phyloP scores from a whole-genome alignment of 2,329 filamentous ascomycete species.

The Talaromyces sp. region DNA sequence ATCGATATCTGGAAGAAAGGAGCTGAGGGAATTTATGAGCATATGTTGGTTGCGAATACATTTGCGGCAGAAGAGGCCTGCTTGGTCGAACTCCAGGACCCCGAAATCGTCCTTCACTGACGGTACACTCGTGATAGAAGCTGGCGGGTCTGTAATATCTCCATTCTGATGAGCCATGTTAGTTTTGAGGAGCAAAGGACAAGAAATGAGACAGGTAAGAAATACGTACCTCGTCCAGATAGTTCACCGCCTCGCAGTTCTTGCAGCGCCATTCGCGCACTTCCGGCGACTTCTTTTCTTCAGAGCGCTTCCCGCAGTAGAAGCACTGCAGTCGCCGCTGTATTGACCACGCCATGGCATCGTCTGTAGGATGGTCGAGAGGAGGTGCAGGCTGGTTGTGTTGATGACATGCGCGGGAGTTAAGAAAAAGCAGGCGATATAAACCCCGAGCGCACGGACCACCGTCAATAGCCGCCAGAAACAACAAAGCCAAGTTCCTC shows the following conservation, averaged over 20 bases:
- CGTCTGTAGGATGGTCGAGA: conserved; percentile 7
- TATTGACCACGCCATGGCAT: conserved; percentile 37
- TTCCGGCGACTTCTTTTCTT: conserved; percentile 51
- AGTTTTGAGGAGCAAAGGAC: not conserved
- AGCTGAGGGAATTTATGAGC: conserved; percentile 66
- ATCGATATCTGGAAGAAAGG: conserved; percentile 64
- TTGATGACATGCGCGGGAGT: not conserved
- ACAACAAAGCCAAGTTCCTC: not conserved
- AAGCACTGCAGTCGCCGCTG: conserved; percentile 61
- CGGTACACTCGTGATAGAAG: conserved; percentile 46
- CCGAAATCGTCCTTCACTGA: conserved; percentile 16
- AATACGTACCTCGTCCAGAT: conserved; percentile 67
- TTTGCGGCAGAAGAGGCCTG: conserved; percentile 60
- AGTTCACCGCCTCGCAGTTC: conserved; percentile 80
- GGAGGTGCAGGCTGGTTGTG: not conserved
- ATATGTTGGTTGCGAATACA: conserved; percentile 88
- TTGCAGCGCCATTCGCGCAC: conserved; percentile 66
- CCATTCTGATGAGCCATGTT: conserved; percentile 57
- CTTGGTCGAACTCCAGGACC: conserved; percentile 25
- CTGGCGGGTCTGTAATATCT: conserved; percentile 81
- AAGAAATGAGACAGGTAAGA: not conserved
- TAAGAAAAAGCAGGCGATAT: not conserved
- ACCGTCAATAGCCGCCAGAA: not conserved
- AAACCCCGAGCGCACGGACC: conserved; percentile 11
- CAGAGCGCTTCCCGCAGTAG: conserved; percentile 70